Percentiles rank a stretch among this genome's conserved stretches.
phyloP scores from a whole-genome alignment of 2,329 filamentous ascomycete genomes.

The Paraphoma sp. region DNA sequence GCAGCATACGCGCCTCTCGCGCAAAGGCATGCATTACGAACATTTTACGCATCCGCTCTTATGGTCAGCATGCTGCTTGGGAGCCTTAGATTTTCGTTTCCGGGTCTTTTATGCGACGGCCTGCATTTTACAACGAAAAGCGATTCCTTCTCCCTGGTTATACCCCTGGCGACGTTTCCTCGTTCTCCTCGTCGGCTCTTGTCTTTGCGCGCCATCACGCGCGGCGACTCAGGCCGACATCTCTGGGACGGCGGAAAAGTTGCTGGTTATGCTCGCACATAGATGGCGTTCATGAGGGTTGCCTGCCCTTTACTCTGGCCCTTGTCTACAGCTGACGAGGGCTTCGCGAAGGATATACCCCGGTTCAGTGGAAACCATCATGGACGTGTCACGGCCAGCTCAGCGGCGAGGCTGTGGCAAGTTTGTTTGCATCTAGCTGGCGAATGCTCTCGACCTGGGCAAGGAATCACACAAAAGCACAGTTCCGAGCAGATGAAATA shows the following conservation, averaged over 20 bases:
- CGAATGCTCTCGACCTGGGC: slow-evolving; percentile 42
- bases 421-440: slow-evolving; percentile 40
- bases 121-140: slow-evolving; percentile 45
- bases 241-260: slow-evolving; percentile 42
- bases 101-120: slow-evolving; percentile 46
- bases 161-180: slow-evolving; percentile 32
- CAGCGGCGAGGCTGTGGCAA: slow-evolving; percentile 28
- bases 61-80: slow-evolving; percentile 50
- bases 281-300: slow-evolving; percentile 49
- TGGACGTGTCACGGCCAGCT: slow-evolving; percentile 32
- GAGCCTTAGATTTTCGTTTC: slow-evolving; percentile 50
- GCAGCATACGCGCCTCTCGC: slow-evolving; percentile 39
- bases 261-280: slow-evolving; percentile 45
- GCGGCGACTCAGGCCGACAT: slow-evolving; percentile 32
- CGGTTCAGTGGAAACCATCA: slow-evolving; percentile 36
- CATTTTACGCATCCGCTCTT: slow-evolving; percentile 48
- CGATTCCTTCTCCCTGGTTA: slow-evolving; percentile 48
- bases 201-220: slow-evolving; percentile 25
- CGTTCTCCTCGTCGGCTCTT: slow-evolving; percentile 38
- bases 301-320: slow-evolving; percentile 33
- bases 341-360: slow-evolving; percentile 46
- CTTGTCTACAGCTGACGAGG: slow-evolving; percentile 26
- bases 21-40: slow-evolving; percentile 48
- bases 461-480: slow-evolving; percentile 47
- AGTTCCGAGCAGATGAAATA: slow-evolving; percentile 40